Base-by-base conservation (phyloP, 345 rosid genomes). In the Salix viminalis region DNA sequence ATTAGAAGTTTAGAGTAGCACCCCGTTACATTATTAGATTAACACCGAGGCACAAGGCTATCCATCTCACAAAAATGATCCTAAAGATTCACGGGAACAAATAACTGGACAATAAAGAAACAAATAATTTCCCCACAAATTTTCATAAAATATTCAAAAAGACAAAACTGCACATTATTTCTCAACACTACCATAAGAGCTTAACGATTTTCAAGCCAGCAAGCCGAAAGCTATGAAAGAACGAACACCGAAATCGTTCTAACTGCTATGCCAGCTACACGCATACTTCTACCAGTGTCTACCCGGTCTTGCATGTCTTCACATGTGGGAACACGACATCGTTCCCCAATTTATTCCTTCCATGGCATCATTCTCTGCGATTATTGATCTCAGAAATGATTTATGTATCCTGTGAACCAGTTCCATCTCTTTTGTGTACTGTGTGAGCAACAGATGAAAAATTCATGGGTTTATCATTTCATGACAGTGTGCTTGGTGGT, bases 101-200 rank as follows among this genome's bases (percentile, higher is more conserved):
- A 41, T 36, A 54, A 48, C 34, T 5, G 5, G 41, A n/a, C 42
- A 73, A 69, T n/a, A 15, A 7, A 26, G 46, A 75, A 70, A 19
- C 2, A 56, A 8, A 75, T 7, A 64, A 70, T 23, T 2, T 72
- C 52, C 12, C 79, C 75, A 71, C 28, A 54, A 60, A 24, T 50
- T 66, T 50, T 65, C 62, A 74, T 61, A 37, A 65, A 77, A 69
- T 9, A 39, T 11, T 12, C 61, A 72, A 69, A 69, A 75, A 67
- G 30, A 70, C 71, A 77, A 69, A 82, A 79, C 91, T 86, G 87
- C 87, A 87, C 90, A 88, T 82, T 84, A 83, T 88, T 88, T 80
- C 13, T 58, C 56, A 37, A 21, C 24, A 61, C 69, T 76, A 52
- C 68, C 70, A 66, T 18, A 42, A 65, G 48, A 77, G 50, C 71